Evolutionary conservation across 2,329 filamentous ascomycete species (phyloP), one percentile per base, ranked within the genome.

Genomic region (Thielaviopsis euricoi): DNA sequence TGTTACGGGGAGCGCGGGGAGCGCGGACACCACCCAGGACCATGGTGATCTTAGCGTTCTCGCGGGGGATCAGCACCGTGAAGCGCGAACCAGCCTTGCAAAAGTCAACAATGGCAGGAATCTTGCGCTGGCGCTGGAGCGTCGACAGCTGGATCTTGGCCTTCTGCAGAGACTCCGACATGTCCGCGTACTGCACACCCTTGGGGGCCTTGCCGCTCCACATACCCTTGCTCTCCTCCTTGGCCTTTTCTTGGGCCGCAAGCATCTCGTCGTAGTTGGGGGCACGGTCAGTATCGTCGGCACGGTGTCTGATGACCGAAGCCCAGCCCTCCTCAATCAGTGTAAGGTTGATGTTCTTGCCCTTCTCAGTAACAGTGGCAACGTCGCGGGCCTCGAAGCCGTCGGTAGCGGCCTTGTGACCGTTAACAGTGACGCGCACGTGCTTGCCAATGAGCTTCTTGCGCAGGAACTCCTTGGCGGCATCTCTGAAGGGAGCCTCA

Each of bases 21-120:
- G 89, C 89, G 60, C 89, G 87, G 64, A 98, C 93, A 53, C 93
- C 91, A 56, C 87, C 91, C 53, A 98, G 81, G 3, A 98, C 90
- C 68, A 98, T 85, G 1, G 91, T 98, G 61, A 98, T 77, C 75
- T 96, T 97, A 67, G 91, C 84, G 66, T 89, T 89, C 68, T 98
- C 93, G 40, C 90, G 85, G 52, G 93, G 91, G 53, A 98, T 82
- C 10, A 98, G 76, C 40, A 98, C 78, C 25, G 89, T 95, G 71
- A 97, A 98, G 64, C 93, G 82, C 48, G 90, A 95, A 29, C 87
- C 93, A n/a, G 89, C 87, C 73, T 97, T 96, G 75, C 95, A 93
- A 70, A 94, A 98, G 70, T 98, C 93, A 49, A 98, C 89, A 64
- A 98, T 78, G 12, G 87, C 93, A 7, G 93, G 89, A 3, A 97